Evolutionary conservation across 1,284 basidiomycete genomes (phyloP).

Genomic region (Austroboletus novae-zelandiae): DNA sequence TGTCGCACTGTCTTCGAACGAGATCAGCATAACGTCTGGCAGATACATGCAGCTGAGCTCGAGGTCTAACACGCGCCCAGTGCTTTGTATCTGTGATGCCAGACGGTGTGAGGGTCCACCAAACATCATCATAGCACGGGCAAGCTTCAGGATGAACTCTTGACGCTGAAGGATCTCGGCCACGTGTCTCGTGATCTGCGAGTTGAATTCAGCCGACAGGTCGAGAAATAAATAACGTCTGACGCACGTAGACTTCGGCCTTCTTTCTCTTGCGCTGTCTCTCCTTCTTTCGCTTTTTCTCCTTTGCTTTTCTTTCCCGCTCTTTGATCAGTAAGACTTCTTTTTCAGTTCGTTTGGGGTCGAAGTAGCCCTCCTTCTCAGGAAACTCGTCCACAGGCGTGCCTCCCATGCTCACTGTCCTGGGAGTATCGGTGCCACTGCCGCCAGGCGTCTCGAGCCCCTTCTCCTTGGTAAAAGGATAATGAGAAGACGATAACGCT

Average conservation of each 20-base stretch:
- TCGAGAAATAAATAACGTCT: neutral
- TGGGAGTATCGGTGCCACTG: conserved; percentile 20
- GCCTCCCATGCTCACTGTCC: conserved; percentile 13
- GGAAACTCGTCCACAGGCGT: conserved; percentile 22
- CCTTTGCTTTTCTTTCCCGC: conserved; percentile 25
- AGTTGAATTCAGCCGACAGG: neutral
- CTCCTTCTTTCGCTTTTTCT: conserved; percentile 42
- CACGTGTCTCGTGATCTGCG: conserved; percentile 85
- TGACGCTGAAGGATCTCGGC: conserved; percentile 85
- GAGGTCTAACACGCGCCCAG: conserved; percentile 83
- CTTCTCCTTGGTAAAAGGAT: conserved; percentile 12
- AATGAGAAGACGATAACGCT: conserved; percentile 8
- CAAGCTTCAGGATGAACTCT: conserved; percentile 88
- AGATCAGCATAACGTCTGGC: conserved; percentile 80
- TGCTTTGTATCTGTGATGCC: conserved; percentile 84
- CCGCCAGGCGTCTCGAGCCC: conserved; percentile 7
- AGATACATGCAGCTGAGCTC: conserved; percentile 85
- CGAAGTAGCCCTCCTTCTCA: conserved; percentile 30
- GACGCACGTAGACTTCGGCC: conserved; percentile 73
- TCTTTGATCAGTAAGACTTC: conserved; percentile 17
- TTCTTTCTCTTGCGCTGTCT: conserved; percentile 68
- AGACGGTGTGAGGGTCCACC: conserved; percentile 89
- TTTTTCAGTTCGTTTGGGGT: conserved; percentile 16
- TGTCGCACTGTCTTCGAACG: conserved; percentile 81
- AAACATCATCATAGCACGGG: conserved; percentile 95